A percentile compares a stretch with the other conserved stretches of the same genome.
These are phyloP conservation scores for Zanthoxylum bungeanum DNA, from an alignment of 345 rosid species.

Conservation along the genomic window DNA sequence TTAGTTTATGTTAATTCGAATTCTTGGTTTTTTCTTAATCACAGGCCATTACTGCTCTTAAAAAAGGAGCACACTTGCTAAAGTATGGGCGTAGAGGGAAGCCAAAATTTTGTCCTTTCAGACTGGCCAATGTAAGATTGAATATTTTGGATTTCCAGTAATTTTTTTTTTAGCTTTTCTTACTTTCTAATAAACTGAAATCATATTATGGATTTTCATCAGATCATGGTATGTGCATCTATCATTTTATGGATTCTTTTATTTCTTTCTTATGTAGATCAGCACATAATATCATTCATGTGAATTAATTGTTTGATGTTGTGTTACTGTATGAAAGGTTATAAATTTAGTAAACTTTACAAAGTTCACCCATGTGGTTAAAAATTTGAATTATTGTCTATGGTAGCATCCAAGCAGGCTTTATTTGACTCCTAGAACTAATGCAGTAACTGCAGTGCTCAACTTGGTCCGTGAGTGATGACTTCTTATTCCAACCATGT, in stretches of 20 bases:
- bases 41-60: constrained; percentile 78
- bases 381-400: background rate
- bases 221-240: background rate
- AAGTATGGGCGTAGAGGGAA: constrained; percentile 85
- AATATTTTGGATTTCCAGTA: constrained; percentile 7
- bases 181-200: constrained; percentile 1
- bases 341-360: background rate
- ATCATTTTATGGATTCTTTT: background rate
- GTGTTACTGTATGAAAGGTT: background rate
- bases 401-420: background rate
- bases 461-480: background rate
- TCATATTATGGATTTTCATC: background rate
- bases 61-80: constrained; percentile 71
- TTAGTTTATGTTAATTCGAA: background rate
- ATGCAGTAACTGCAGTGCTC: background rate
- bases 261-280: constrained; percentile 3
- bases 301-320: background rate
- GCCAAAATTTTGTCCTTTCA: constrained; percentile 79
- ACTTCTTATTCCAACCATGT: background rate
- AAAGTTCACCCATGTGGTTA: too few relatives aligned
- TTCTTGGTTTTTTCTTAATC: constrained; percentile 10
- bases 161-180: background rate
- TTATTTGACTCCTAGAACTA: background rate
- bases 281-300: background rate
- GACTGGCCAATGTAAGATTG: constrained; percentile 64